Percentiles rank a stretch among this genome's conserved stretches.
Evolutionary conservation across 192 early-diverging fungal genomes (phyloP).

Genomic region (Linnemannia hyalina): DNA sequence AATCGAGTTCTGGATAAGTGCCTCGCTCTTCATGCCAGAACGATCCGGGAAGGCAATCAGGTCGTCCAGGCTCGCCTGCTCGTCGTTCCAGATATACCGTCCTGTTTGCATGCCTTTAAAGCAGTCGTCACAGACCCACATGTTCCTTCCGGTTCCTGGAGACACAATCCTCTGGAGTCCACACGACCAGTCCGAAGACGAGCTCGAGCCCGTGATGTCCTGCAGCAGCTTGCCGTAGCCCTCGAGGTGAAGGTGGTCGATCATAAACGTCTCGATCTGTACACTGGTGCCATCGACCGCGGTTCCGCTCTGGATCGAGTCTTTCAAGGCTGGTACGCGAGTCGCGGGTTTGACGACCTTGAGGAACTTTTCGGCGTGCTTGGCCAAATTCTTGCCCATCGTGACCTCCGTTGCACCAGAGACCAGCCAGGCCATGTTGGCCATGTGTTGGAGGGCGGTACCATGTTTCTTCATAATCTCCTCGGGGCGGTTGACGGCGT

Average conservation of each 20-base stretch:
- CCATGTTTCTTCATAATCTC: conserved; percentile 35
- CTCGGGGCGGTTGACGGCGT: conserved; percentile 34
- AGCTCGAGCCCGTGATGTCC: conserved; percentile 38
- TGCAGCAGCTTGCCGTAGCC: conserved; percentile 26
- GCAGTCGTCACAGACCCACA: conserved; percentile 50
- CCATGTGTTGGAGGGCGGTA: conserved; percentile 43
- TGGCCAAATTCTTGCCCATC: conserved; percentile 17
- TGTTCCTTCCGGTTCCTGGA: conserved; percentile 25
- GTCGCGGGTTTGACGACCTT: conserved; percentile 24
- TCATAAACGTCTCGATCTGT: conserved; percentile 40
- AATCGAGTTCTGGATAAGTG: conserved; percentile 23
- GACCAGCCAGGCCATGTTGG: conserved; percentile 28
- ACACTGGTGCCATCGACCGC: conserved; percentile 31
- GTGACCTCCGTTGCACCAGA: conserved; percentile 16
- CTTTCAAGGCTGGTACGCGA: conserved; percentile 8
- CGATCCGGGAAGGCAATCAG: conserved; percentile 35
- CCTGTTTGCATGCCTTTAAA: conserved; percentile 23
- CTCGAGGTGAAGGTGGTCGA: conserved; percentile 38
- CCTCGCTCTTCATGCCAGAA: conserved; percentile 41
- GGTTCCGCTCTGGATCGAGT: conserved; percentile 16
- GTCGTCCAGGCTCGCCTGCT: conserved; percentile 43
- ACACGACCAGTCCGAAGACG: conserved; percentile 25
- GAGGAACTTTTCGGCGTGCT: conserved; percentile 42
- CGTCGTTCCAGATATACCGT: conserved; percentile 31
- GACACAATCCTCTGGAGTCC: conserved; percentile 40